phyloP scores from a whole-genome alignment of 345 rosid species.

The Iberis pinnata region DNA sequence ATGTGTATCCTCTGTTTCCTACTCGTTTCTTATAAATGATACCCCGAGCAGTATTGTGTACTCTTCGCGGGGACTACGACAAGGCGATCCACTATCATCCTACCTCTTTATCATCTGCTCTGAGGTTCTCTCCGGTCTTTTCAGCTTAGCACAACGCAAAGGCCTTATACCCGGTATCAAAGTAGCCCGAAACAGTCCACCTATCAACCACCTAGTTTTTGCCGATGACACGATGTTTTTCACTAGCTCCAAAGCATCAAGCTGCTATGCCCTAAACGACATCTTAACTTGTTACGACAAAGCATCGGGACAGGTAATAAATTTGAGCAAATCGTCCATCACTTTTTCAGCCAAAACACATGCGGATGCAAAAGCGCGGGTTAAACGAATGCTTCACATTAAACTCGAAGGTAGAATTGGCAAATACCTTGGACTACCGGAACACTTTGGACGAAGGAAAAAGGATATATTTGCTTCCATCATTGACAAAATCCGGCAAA shows the following conservation, averaged over 20 bases:
- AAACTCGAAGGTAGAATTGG: not conserved
- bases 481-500: not conserved
- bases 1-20: not conserved
- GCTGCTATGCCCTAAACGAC: too few relatives aligned
- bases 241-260: too few relatives aligned
- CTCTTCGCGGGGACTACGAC: not conserved
- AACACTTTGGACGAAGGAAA: not conserved
- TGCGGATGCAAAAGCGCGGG: not conserved
- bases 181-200: not conserved
- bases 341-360: not conserved
- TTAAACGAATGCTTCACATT: fast-evolving
- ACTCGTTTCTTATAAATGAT: not conserved
- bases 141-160: not conserved
- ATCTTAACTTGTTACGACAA: not conserved
- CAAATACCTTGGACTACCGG: not conserved
- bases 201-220: not conserved
- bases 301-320: not conserved
- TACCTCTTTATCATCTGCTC: not conserved
- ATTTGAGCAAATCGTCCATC: not conserved
- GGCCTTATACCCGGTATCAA: not conserved
- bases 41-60: not conserved
- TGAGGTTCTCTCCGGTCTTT: not conserved
- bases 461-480: not conserved
- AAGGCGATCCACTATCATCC: not conserved
- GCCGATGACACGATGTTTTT: not conserved